Evolutionary conservation across 495 filamentous ascomycete species (phyloP).

Genomic region (Ramalina peruviana): DNA sequence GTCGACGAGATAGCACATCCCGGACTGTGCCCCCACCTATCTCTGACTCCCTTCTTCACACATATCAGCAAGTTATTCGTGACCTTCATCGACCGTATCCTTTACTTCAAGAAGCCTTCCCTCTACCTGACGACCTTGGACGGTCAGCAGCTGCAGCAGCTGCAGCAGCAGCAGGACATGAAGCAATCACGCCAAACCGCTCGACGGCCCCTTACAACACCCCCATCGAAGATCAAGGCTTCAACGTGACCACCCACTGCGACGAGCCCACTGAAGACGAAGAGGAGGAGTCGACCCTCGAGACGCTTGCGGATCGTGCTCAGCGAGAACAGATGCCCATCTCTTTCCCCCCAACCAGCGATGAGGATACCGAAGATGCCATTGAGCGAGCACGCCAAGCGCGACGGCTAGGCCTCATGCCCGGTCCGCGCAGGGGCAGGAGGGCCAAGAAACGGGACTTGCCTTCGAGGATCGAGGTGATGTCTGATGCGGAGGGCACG

Average conservation of each 20-base stretch:
- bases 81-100: background rate
- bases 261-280: constrained; percentile 31
- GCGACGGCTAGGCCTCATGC: background rate
- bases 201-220: background rate
- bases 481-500: constrained; percentile 34
- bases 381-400: constrained; percentile 7
- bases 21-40: constrained; percentile 15
- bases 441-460: constrained; percentile 1
- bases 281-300: constrained; percentile 21
- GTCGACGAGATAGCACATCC: constrained; percentile 9
- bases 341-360: constrained; percentile 11
- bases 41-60: constrained; percentile 8
- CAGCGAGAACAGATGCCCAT: constrained; percentile 16
- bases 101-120: background rate
- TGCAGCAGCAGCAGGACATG: background rate
- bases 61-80: background rate
- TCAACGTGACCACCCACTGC: constrained; percentile 38
- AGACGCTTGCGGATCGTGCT: constrained; percentile 20
- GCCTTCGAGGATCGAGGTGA: constrained; percentile 27
- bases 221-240: constrained; percentile 19
- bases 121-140: background rate
- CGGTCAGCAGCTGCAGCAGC: background rate
- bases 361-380: constrained; percentile 18
- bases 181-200: no score
- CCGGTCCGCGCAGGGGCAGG: constrained; percentile 3